Conservation (phyloP, 1,139 yeast genomes). For the Suzukiozyma palmioleophila region DNA sequence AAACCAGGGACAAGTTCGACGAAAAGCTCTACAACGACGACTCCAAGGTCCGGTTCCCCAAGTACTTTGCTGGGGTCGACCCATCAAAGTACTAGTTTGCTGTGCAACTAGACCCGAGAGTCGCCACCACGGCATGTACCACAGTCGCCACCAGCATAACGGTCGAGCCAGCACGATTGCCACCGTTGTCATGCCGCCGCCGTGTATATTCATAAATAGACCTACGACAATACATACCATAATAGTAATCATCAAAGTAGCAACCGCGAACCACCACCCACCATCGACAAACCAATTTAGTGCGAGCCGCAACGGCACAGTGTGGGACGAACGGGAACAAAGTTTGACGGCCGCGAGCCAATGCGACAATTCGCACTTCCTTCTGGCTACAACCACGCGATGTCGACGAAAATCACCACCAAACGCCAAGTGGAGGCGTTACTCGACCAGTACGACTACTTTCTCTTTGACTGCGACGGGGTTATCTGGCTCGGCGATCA, state of each 20-base stretch:
- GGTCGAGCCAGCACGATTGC: too few relatives aligned
- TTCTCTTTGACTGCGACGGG: conserved; percentile 46
- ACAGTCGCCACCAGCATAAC: too few relatives aligned
- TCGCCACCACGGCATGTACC: too few relatives aligned
- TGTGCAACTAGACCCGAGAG: too few relatives aligned
- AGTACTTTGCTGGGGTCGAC: conserved; percentile 38
- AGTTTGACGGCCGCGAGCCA: too few relatives aligned
- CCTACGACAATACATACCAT: too few relatives aligned
- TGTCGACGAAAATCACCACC: conserved; percentile 16
- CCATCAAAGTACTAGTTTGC: conserved; percentile 28
- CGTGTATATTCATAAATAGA: too few relatives aligned
- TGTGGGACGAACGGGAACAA: neutral
- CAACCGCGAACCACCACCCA: too few relatives aligned
- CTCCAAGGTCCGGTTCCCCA: conserved; percentile 43
- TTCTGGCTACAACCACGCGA: conserved; percentile 5
- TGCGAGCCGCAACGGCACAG: neutral
- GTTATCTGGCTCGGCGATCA: conserved; percentile 49
- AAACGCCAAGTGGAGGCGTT: conserved; percentile 15
- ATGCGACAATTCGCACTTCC: too few relatives aligned
- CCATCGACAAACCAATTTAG: too few relatives aligned
- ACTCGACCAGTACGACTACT: conserved; percentile 36
- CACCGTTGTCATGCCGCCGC: too few relatives aligned
- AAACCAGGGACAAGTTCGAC: conserved; percentile 37
- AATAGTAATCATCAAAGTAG: too few relatives aligned
- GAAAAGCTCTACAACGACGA: conserved; percentile 43